Conservation (phyloP, 257 asterid genomes). For the Solanum ossicruentum region DNA sequence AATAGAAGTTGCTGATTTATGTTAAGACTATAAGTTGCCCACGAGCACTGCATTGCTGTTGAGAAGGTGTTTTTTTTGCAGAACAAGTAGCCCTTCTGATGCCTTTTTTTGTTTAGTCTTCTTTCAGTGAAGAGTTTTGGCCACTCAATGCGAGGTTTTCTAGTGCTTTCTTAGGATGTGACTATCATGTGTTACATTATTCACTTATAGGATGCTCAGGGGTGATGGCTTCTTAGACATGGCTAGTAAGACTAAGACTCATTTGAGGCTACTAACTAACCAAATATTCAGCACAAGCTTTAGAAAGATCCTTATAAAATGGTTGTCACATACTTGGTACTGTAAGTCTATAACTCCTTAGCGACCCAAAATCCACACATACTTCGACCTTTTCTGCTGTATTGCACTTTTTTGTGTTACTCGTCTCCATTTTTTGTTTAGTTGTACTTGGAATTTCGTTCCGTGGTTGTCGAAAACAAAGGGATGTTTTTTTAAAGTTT, state of each 20-base stretch:
- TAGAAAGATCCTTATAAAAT: neutral
- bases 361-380: neutral
- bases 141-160: neutral
- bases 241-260: neutral
- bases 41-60: neutral
- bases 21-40: neutral
- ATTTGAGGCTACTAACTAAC: neutral
- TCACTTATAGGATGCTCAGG: neutral
- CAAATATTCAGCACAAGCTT: neutral
- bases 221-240: neutral
- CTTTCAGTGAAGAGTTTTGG: neutral
- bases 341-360: neutral
- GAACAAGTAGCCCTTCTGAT: neutral
- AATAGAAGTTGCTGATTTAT: neutral
- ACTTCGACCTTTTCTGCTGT: neutral
- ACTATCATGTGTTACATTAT: neutral
- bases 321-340: neutral
- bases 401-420: neutral
- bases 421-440: neutral
- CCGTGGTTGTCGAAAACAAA: neutral
- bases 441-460: neutral
- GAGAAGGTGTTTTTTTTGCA: neutral
- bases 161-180: neutral
- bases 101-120: neutral
- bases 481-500: neutral